Conservation (phyloP, 2,329 filamentous ascomycete species). For the Alternaria gansuensis region DNA sequence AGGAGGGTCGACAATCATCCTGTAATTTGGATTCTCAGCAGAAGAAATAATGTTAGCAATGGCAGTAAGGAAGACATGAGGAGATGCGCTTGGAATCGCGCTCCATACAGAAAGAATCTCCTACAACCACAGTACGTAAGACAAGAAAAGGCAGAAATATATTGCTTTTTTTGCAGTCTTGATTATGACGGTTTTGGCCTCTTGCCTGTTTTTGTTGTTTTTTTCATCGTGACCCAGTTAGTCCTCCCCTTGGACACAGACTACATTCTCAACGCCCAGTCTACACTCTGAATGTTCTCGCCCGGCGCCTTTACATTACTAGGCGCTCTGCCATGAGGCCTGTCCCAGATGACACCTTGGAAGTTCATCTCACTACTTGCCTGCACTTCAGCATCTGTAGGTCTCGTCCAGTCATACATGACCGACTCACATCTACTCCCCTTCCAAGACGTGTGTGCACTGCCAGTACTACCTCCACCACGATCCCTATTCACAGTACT, state of each 20-base stretch:
- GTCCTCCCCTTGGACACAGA: neutral
- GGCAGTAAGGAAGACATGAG: constrained; percentile 5
- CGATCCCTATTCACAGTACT: neutral
- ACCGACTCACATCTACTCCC: constrained; percentile 9
- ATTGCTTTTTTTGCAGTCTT: constrained; percentile 20
- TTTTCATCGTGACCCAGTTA: neutral
- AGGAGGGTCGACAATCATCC: constrained; percentile 23
- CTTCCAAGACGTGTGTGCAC: constrained; percentile 6
- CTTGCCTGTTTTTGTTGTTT: neutral
- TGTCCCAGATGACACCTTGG: constrained; percentile 4
- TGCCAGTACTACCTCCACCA: neutral
- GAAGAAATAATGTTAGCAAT: constrained; percentile 20
- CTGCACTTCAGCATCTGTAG: neutral
- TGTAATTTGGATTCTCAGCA: constrained; percentile 25
- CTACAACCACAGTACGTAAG: constrained; percentile 22
- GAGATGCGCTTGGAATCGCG: constrained; percentile 14
- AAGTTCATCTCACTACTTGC: neutral
- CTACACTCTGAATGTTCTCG: constrained; percentile 1
- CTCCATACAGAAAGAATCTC: constrained; percentile 17
- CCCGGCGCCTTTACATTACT: neutral
- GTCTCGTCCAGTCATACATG: constrained; percentile 19
- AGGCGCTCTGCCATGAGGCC: neutral
- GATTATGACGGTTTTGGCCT: neutral
- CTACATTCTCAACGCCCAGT: constrained; percentile 8
- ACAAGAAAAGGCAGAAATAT: constrained; percentile 22